Evolutionary conservation across 23 red algal species (phyloP), one percentile per base, ranked within the genome.

Genomic region (Agarophyton chilense): DNA sequence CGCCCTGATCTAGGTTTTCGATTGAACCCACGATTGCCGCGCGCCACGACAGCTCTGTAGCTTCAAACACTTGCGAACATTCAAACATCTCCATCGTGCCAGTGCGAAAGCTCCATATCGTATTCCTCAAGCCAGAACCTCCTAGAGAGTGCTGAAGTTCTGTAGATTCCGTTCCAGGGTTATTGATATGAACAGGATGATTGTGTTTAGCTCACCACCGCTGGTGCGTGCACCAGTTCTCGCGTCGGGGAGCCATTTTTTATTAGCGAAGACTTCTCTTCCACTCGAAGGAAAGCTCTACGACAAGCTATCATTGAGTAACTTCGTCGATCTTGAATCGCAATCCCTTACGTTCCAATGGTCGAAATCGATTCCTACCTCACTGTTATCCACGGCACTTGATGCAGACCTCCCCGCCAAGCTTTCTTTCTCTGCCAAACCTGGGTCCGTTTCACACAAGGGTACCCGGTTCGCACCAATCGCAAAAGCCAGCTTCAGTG

Each of bases 231-330:
- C 38, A 28, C 41, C 38, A 34, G n/a, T 5, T 2, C 68, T 17
- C 1, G 21, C 41, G 9, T 35, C 68, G 18, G 47, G 43, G 21
- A 11, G n/a, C 38, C 39, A 43, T n/a, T 49, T 49, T 49, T 39
- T 24, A 14, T 26, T 74, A 19, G 68, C 68, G 24, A 74, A 74
- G 68, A 39, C 68, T 25, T 74, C 68, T 49, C 83, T 96, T 35
- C 94, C 94, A 26, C 65, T 85, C 58, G 79, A 96, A 58, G 94
- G 94, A 29, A 42, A 33, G 40, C 58, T 89, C n/a, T 96, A 96
- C 45, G 94, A 96, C 71, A 77, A 72, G 19, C 36, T 96, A 43
- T 62, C 78, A 19, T 51, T 90, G 41, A 22, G 43, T 38, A 96
- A 96, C 56, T 96, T 96, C 53, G 44, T 96, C 18, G 94, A 96